phyloP scores from a whole-genome alignment of 2,329 filamentous ascomycete species.

The Sclerotinia spermophila region DNA sequence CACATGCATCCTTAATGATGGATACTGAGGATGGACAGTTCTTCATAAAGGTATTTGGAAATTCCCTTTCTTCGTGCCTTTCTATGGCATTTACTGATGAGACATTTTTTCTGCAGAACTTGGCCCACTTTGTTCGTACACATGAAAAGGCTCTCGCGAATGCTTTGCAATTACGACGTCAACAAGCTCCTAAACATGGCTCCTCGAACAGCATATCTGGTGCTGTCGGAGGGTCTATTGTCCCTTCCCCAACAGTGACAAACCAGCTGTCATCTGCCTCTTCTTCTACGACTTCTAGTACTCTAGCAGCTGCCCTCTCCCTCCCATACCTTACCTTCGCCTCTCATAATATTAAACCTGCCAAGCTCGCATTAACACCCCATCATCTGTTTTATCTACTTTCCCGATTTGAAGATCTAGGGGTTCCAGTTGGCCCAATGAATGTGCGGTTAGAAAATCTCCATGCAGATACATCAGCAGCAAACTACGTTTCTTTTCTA shows the following conservation, averaged over 20 bases:
- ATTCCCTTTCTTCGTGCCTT: slow-evolving; percentile 11
- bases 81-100: slow-evolving; percentile 11
- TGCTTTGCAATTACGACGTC: slow-evolving; percentile 80
- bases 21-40: slow-evolving; percentile 82
- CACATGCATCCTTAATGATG: slow-evolving; percentile 50
- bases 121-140: slow-evolving; percentile 92
- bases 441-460: slow-evolving; percentile 93
- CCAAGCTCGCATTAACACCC: slow-evolving; percentile 86
- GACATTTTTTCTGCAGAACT: slow-evolving; percentile 58
- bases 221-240: slow-evolving; percentile 45
- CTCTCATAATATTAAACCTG: slow-evolving; percentile 80
- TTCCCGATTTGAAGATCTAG: slow-evolving; percentile 89
- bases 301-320: slow-evolving; percentile 80
- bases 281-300: slow-evolving; percentile 66
- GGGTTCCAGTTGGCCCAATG: slow-evolving; percentile 90
- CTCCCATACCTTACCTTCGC: slow-evolving; percentile 81
- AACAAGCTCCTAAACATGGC: slow-evolving; percentile 65
- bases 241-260: slow-evolving; percentile 46
- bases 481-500: slow-evolving; percentile 95
- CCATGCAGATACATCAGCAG: slow-evolving; percentile 78
- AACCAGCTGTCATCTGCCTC: slow-evolving; percentile 57
- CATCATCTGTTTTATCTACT: slow-evolving; percentile 97
- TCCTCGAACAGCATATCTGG: slow-evolving; percentile 62
- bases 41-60: slow-evolving; percentile 71
- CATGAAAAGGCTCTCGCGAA: slow-evolving; percentile 97